Evolutionary conservation across 2,329 filamentous ascomycete genomes (phyloP).

Genomic region (Botrytis aclada): DNA sequence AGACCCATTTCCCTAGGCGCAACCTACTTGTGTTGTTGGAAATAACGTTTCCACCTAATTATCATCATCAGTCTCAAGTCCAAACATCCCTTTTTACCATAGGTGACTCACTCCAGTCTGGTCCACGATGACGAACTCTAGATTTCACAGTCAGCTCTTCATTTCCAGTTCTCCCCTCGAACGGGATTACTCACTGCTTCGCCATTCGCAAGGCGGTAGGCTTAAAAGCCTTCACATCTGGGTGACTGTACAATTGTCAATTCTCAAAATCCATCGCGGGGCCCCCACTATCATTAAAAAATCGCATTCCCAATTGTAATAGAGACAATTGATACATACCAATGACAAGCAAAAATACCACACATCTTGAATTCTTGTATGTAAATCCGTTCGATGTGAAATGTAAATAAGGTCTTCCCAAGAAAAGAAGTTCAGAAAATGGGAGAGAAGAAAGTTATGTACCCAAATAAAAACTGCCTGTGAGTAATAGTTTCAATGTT

Average conservation of each 20-base stretch:
- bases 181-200: slow-evolving; percentile 67
- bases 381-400: neutral
- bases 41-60: slow-evolving; percentile 67
- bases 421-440: neutral
- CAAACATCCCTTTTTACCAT: neutral
- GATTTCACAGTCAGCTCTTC: slow-evolving; percentile 5
- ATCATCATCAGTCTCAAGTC: slow-evolving; percentile 14
- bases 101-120: slow-evolving; percentile 73
- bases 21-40: slow-evolving; percentile 84
- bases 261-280: slow-evolving; percentile 41
- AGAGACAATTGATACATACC: slow-evolving; percentile 17
- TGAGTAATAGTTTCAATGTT: slow-evolving; percentile 11
- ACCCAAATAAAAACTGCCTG: neutral
- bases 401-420: neutral
- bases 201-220: slow-evolving; percentile 87
- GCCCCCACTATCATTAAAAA: slow-evolving; percentile 19
- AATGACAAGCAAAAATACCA: slow-evolving; percentile 79
- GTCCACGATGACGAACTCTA: slow-evolving; percentile 72
- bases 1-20: neutral
- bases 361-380: slow-evolving; percentile 25
- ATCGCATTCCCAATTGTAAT: neutral
- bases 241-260: slow-evolving; percentile 50
- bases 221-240: slow-evolving; percentile 95
- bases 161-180: neutral
- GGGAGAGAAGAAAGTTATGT: neutral